Evolutionary conservation across 2,329 filamentous ascomycete genomes (phyloP).

Genomic region (Fragosphaeria purpurea): DNA sequence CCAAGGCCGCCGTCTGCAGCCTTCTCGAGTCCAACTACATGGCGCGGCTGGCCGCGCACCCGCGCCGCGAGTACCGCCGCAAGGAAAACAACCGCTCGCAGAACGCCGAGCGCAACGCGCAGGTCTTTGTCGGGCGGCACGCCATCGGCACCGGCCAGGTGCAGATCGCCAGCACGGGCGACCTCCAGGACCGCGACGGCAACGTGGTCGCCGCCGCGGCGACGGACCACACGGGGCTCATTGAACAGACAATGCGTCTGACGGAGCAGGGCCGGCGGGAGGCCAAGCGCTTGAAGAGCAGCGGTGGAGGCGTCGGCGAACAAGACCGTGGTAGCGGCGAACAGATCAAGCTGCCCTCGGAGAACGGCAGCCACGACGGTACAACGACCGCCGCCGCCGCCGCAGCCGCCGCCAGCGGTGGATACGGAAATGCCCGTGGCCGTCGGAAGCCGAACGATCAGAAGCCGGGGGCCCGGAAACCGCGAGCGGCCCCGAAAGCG

Average conservation of each 20-base stretch:
- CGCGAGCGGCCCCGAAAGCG: no score
- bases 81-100: constrained; percentile 15
- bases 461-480: no score
- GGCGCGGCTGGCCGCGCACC: constrained; percentile 12
- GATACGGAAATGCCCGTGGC: no score
- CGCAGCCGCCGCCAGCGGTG: no score
- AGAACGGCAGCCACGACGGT: no score
- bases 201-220: constrained; percentile 8
- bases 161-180: constrained; percentile 4
- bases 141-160: constrained; percentile 11
- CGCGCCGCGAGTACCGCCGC: constrained; percentile 12
- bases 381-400: no score
- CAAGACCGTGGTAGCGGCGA: neutral
- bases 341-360: no score
- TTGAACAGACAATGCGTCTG: constrained; percentile 11
- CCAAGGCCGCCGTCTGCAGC: constrained; percentile 14
- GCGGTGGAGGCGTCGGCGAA: no score
- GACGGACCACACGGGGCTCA: constrained; percentile 7
- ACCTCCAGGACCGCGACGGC: constrained; percentile 12
- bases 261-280: neutral
- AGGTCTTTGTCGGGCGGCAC: constrained; percentile 13
- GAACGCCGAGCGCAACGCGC: constrained; percentile 14
- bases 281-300: neutral
- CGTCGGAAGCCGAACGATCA: no score
- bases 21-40: constrained; percentile 12